These are phyloP conservation scores for Xylaria castorea DNA, from an alignment of 495 filamentous ascomycete genomes.

Conservation along the genomic window DNA sequence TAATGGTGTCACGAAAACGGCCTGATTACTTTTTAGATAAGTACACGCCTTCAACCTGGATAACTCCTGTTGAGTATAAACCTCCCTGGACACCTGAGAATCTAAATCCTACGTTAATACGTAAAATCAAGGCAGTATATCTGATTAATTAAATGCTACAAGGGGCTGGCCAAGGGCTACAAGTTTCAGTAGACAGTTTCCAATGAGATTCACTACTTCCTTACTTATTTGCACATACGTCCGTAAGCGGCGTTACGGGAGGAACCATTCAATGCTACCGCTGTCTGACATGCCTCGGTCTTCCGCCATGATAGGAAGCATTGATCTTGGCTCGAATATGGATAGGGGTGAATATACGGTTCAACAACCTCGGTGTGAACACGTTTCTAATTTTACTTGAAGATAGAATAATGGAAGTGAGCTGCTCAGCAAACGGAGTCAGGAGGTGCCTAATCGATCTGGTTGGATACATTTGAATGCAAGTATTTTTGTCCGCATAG, in stretches of 20 bases:
- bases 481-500: not conserved
- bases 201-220: not conserved
- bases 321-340: not conserved
- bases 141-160: not conserved
- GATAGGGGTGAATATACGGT: not conserved
- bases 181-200: not conserved
- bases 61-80: not conserved
- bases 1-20: not conserved
- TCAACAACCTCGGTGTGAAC: not conserved
- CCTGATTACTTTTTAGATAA: not conserved
- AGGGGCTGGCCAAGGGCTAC: not conserved
- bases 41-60: not conserved
- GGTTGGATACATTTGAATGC: not conserved
- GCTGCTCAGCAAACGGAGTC: not conserved
- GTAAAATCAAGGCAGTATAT: not conserved
- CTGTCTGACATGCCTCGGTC: not conserved
- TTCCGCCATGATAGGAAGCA: not conserved
- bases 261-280: not conserved
- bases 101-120: not conserved
- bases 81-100: not conserved
- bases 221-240: not conserved
- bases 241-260: not conserved
- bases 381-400: not conserved
- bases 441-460: not conserved
- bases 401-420: constrained; percentile 32